phyloP scores from a whole-genome alignment of 345 rosid genomes.

The Passiflora organensis region DNA sequence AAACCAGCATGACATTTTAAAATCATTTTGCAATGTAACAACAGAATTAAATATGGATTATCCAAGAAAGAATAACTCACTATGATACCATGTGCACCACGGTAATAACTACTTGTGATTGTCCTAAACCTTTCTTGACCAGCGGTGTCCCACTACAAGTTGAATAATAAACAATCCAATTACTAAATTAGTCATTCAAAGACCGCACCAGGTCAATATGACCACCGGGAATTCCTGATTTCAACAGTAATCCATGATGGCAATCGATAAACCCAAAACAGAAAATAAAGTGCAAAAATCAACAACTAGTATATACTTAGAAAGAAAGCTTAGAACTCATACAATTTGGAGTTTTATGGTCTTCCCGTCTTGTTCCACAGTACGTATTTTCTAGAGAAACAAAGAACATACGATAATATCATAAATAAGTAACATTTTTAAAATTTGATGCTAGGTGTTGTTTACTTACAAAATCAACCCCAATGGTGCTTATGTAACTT shows the following conservation, averaged over 20 bases:
- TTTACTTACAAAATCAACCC: slow-evolving; percentile 71
- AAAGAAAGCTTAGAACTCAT: slow-evolving; percentile 7
- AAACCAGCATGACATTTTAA: not conserved
- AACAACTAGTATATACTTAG: not conserved
- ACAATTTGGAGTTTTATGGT: slow-evolving; percentile 34
- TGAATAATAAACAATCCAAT: not conserved
- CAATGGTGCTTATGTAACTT: slow-evolving; percentile 81
- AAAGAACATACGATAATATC: too few relatives aligned
- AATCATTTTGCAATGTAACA: not conserved
- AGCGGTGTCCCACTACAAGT: slow-evolving; percentile 32
- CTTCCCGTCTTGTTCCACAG: slow-evolving; percentile 35
- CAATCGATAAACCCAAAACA: too few relatives aligned
- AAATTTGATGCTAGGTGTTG: not conserved
- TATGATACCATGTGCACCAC: slow-evolving; percentile 34
- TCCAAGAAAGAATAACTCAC: slow-evolving; percentile 9
- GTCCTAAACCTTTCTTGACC: slow-evolving; percentile 37
- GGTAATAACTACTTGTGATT: slow-evolving; percentile 31
- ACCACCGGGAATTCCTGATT: too few relatives aligned
- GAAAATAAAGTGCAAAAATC: too few relatives aligned
- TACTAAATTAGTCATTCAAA: not conserved
- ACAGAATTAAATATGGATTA: not conserved
- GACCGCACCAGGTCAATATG: not conserved
- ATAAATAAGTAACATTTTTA: too few relatives aligned
- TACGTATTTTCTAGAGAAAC: slow-evolving; percentile 27
- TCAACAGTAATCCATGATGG: too few relatives aligned